A percentile compares a stretch with the other conserved stretches of the same genome.
Evolutionary conservation across 2,329 filamentous ascomycete genomes (phyloP).

Genomic region (Pseudogymnoascus sp.): DNA sequence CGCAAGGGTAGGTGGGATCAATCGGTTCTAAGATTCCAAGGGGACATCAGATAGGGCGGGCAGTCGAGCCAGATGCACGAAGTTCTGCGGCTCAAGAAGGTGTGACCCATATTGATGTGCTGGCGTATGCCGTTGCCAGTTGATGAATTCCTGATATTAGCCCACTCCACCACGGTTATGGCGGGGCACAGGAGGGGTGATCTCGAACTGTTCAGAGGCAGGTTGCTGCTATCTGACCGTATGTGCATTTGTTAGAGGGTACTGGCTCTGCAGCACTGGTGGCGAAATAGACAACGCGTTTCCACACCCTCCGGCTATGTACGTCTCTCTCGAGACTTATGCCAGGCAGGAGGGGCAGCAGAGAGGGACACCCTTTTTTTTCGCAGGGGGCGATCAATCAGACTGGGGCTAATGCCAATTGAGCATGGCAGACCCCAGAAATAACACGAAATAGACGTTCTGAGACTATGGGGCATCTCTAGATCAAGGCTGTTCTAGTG

Average conservation of each 20-base stretch:
- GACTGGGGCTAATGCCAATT: slow-evolving; percentile 4
- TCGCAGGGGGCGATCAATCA: slow-evolving; percentile 1
- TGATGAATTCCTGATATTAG: slow-evolving; percentile 56
- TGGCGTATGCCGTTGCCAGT: slow-evolving; percentile 79
- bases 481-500: not conserved
- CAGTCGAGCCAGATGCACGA: slow-evolving; percentile 28
- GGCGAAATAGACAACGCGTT: slow-evolving; percentile 21
- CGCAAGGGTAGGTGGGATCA: slow-evolving; percentile 26
- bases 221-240: slow-evolving; percentile 7
- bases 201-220: slow-evolving; percentile 25
- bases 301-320: slow-evolving; percentile 5
- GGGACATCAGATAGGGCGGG: slow-evolving; percentile 33
- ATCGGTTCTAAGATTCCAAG: slow-evolving; percentile 23
- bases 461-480: slow-evolving; percentile 3
- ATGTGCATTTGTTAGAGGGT: slow-evolving; percentile 25
- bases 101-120: slow-evolving; percentile 75
- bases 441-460: slow-evolving; percentile 7
- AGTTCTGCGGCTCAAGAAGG: slow-evolving; percentile 54
- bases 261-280: slow-evolving; percentile 25
- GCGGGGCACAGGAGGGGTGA: slow-evolving; percentile 28
- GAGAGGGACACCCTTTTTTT: not conserved
- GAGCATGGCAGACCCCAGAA: slow-evolving; percentile 2
- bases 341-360: not conserved
- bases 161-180: slow-evolving; percentile 51
- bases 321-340: not conserved